Percentiles rank a stretch among this genome's conserved stretches.
Evolutionary conservation across 257 asterid genomes (phyloP).

Genomic region (Thymus quinquecostatus): DNA sequence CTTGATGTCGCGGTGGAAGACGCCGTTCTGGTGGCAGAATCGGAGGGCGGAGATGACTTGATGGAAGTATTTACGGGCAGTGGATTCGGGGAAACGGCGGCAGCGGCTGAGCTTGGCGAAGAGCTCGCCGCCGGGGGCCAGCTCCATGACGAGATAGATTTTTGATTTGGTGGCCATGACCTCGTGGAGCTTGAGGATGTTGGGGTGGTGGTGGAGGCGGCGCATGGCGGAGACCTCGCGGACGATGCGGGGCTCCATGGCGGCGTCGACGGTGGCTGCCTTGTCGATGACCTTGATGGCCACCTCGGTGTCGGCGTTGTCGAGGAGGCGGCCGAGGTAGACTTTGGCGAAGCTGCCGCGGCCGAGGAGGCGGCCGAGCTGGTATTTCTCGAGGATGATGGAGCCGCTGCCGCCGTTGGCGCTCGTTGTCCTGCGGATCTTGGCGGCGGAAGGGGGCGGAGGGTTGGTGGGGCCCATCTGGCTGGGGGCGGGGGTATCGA

Average conservation of each 20-base stretch:
- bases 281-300: constrained; percentile 82
- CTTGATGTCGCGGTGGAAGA: constrained; percentile 89
- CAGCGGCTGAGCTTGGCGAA: constrained; percentile 55
- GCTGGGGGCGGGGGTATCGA: background rate
- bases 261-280: constrained; percentile 47
- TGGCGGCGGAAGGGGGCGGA: constrained; percentile 28
- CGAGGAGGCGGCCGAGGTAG: constrained; percentile 52
- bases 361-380: constrained; percentile 73
- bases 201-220: constrained; percentile 76
- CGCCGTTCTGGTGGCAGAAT: constrained; percentile 79
- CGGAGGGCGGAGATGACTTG: constrained; percentile 77
- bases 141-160: constrained; percentile 86
- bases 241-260: constrained; percentile 70
- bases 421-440: constrained; percentile 50
- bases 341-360: constrained; percentile 97
- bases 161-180: constrained; percentile 81
- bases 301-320: constrained; percentile 36
- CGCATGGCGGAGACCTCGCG: constrained; percentile 92
- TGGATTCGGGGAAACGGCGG: constrained; percentile 64
- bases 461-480: constrained; percentile 45
- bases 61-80: constrained; percentile 59
- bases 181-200: constrained; percentile 77
- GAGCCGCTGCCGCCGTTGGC: constrained; percentile 63
- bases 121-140: constrained; percentile 90
- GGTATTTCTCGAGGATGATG: constrained; percentile 67